Evolutionary conservation across 495 filamentous ascomycete species (phyloP).

Genomic region (Penicillium lagena): DNA sequence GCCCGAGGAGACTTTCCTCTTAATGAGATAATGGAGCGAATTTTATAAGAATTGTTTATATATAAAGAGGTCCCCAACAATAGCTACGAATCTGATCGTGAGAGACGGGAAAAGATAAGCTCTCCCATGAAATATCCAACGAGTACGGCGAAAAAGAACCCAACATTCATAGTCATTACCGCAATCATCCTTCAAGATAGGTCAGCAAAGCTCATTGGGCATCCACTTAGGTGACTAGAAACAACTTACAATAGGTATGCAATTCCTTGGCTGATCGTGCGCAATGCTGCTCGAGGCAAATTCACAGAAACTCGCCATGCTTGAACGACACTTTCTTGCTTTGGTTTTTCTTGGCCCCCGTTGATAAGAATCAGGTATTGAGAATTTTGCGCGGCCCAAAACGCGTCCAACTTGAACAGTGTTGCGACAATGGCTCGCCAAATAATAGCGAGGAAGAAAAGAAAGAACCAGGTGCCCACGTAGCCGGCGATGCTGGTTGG

Average conservation of each 20-base stretch:
- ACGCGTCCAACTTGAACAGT: slow-evolving; percentile 43
- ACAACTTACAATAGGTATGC: slow-evolving; percentile 83
- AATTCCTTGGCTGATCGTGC: slow-evolving; percentile 39
- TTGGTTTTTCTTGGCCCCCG: too few species aligned
- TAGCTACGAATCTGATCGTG: too few species aligned
- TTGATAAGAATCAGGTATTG: too few species aligned
- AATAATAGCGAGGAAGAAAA: slow-evolving; percentile 64
- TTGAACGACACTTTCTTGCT: too few species aligned
- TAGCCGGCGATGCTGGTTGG: slow-evolving; percentile 62
- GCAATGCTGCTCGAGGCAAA: slow-evolving; percentile 65
- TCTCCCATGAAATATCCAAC: slow-evolving; percentile 81
- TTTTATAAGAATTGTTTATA: too few species aligned
- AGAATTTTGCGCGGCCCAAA: too few species aligned
- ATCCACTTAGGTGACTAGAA: background rate
- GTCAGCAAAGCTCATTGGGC: too few species aligned
- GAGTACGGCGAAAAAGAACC: slow-evolving; percentile 88
- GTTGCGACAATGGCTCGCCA: slow-evolving; percentile 61
- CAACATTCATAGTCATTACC: slow-evolving; percentile 96
- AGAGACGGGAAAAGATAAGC: too few species aligned
- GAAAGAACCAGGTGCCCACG: slow-evolving; percentile 81
- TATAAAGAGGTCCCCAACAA: too few species aligned
- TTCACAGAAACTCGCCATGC: slow-evolving; percentile 77
- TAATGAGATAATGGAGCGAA: too few species aligned
- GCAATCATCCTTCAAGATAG: slow-evolving; percentile 71
- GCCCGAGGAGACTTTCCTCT: too few species aligned